Conservation (phyloP, 768 basidiomycete species). For the Agaricus blazei region DNA sequence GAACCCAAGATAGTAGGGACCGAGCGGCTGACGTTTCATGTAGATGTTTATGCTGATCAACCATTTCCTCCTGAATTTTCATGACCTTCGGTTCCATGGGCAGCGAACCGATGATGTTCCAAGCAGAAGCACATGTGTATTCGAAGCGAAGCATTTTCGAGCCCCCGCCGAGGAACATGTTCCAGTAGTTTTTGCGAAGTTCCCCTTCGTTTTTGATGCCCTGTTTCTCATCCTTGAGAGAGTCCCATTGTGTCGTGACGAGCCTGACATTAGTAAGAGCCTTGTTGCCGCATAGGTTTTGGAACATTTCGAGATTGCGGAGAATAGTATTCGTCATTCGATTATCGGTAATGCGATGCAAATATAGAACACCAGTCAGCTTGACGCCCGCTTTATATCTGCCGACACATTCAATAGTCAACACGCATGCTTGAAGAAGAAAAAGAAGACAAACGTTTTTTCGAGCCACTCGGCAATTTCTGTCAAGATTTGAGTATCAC, state of each 20-base stretch:
- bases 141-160: conserved; percentile 12
- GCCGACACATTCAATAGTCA: background rate
- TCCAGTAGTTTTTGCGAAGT: conserved; percentile 7
- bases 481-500: conserved; percentile 18
- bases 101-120: conserved; percentile 12
- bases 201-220: conserved; percentile 8
- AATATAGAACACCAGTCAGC: conserved; percentile 14
- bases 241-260: conserved; percentile 17
- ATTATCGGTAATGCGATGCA: conserved; percentile 15
- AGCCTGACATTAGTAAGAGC: conserved; percentile 12
- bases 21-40: conserved; percentile 9
- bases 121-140: conserved; percentile 5
- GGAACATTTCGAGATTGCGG: conserved; percentile 13
- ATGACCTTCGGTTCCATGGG: conserved; percentile 1
- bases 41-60: conserved; percentile 9
- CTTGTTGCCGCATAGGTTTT: conserved; percentile 11
- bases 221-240: background rate
- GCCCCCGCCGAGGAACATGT: conserved; percentile 10
- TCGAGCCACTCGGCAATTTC: conserved; percentile 22
- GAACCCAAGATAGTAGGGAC: conserved; percentile 8
- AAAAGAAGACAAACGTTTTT: conserved; percentile 15
- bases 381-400: conserved; percentile 9
- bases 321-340: conserved; percentile 9
- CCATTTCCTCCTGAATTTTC: conserved; percentile 15
- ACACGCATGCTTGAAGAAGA: background rate